These are phyloP conservation scores for Chenopodium suecicum DNA, from an alignment of 148 eudicot species.

Conservation along the genomic window DNA sequence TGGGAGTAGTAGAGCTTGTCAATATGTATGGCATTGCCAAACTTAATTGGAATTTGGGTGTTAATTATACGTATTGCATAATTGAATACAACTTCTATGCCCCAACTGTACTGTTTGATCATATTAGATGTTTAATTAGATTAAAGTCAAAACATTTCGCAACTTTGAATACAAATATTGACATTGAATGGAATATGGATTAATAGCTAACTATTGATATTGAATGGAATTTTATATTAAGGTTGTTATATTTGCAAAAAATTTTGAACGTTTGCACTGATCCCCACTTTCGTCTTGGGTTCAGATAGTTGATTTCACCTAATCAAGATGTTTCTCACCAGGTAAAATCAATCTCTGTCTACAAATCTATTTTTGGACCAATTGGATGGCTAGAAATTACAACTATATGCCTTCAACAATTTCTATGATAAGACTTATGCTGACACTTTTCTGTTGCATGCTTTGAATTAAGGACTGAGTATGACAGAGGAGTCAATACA, in stretches of 20 bases:
- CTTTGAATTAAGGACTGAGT: constrained; percentile 44
- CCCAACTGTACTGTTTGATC: background rate
- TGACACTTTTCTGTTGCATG: constrained; percentile 1
- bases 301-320: constrained; percentile 8
- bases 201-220: background rate
- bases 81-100: background rate
- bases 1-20: background rate
- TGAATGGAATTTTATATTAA: background rate
- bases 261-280: background rate
- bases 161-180: background rate
- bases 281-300: background rate
- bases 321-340: constrained; percentile 46
- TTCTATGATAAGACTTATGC: background rate
- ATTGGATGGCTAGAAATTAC: too few species aligned
- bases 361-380: constrained; percentile 5
- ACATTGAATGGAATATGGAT: background rate
- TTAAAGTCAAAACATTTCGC: background rate
- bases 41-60: background rate
- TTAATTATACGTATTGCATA: background rate
- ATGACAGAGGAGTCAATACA: constrained; percentile 59
- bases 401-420: background rate
- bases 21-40: background rate
- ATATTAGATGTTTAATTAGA: background rate
- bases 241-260: background rate
- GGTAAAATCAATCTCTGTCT: constrained; percentile 24